Base-by-base conservation (phyloP, 2,329 filamentous ascomycete genomes). In the Colletotrichum scovillei region DNA sequence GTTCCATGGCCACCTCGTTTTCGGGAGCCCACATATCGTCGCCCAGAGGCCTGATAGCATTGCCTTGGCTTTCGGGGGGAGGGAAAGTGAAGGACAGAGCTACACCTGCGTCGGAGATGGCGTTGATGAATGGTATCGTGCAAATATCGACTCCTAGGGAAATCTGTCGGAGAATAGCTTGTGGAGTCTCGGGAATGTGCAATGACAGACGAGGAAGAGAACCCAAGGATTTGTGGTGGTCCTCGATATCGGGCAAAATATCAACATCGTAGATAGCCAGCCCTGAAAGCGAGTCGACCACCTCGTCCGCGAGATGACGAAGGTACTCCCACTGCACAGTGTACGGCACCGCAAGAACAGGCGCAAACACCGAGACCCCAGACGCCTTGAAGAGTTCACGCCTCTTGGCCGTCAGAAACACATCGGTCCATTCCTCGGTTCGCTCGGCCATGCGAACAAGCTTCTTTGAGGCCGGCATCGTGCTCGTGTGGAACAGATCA, bases 401-500 rank as follows among this genome's bases (percentile, higher is more conserved):
- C 12, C 81, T 82, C 67, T 85, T 80, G 32, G 83, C 80, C 19
- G 84, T 82, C 46, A 95, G 86, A 63, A 95, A 90, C 75, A 93
- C 89, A 28, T 90, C 89, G 22, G 96, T 86, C 94, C 95, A 98
- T 49, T 90, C 88, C 80, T 97, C 93, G 0, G 94, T 98, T 69
- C 96, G 89, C 79, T 97, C 95, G 28, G 91, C 92, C 92, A 98
- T 98, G 78, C 94, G 95, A 46, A 91, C 87, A 59, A 93, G 90
- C 58, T 95, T 89, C 83, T 97, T 98, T 11, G 88, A 84, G 3
- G 92, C 90, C 0, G 93, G 89, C 4, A 82, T 86, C 75, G 67
- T 86, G 84, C 83, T 84, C 12, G 79, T 79, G 67, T 85, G 77
- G 77, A 84, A 76, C 11, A 95, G 88, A 81, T 99, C 97, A 5